Conservation (phyloP, 805 yeast genomes). For the Nakazawaea populi region DNA sequence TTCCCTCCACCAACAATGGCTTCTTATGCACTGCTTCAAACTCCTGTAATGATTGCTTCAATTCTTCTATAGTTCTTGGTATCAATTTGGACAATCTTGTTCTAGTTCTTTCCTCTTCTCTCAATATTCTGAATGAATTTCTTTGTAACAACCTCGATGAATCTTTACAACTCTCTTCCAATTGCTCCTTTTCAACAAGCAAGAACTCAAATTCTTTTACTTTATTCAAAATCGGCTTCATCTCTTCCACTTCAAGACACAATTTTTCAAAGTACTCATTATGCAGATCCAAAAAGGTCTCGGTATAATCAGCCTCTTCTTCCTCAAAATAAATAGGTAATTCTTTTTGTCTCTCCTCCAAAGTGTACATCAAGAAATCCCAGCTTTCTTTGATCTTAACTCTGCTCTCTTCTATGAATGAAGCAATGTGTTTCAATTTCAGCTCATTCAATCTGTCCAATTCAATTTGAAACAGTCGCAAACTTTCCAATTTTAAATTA, state of each 20-base stretch:
- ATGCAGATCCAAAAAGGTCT: conserved; percentile 53
- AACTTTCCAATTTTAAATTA: conserved; percentile 38
- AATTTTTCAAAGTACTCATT: conserved; percentile 55
- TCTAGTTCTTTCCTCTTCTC: conserved; percentile 75
- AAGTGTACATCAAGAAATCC: conserved; percentile 54
- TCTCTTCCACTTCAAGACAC: conserved; percentile 39
- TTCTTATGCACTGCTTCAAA: conserved; percentile 40
- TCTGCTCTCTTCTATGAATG: conserved; percentile 61
- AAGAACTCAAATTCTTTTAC: conserved; percentile 51
- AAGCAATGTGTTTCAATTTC: conserved; percentile 60
- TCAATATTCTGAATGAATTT: conserved; percentile 70
- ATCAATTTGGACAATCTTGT: conserved; percentile 59
- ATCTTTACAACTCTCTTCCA: conserved; percentile 70
- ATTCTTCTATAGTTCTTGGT: conserved; percentile 53
- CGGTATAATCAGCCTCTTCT: conserved; percentile 41
- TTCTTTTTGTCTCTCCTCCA: conserved; percentile 43
- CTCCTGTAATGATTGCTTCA: conserved; percentile 39
- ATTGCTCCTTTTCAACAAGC: conserved; percentile 50
- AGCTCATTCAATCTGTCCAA: conserved; percentile 49
- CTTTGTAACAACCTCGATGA: conserved; percentile 72
- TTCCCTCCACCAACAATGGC: conserved; percentile 41
- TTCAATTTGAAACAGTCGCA: conserved; percentile 51
- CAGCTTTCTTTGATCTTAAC: conserved; percentile 54
- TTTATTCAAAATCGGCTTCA: conserved; percentile 50
- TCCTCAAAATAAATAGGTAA: conserved; percentile 29